Conservation (phyloP, 495 filamentous ascomycete genomes). For the Neurospora sp. region DNA sequence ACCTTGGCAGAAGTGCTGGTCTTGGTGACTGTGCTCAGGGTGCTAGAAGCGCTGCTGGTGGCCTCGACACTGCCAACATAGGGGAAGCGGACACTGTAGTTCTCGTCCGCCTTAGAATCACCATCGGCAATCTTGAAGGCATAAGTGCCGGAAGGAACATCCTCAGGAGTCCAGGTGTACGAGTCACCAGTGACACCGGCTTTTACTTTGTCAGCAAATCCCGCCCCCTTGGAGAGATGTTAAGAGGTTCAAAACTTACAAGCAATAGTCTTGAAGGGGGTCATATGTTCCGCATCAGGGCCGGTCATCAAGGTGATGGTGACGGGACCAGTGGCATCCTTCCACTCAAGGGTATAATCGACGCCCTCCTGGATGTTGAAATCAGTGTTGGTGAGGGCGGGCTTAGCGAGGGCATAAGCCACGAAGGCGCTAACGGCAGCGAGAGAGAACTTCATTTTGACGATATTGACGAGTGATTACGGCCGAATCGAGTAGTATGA, state of each 20-base stretch:
- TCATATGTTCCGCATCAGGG: slow-evolving; percentile 16
- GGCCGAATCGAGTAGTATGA: neutral
- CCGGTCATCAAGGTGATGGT: slow-evolving; percentile 31
- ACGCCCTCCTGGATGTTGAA: slow-evolving; percentile 27
- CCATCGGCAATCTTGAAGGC: slow-evolving; percentile 32
- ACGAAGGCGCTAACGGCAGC: slow-evolving; percentile 26
- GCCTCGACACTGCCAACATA: slow-evolving; percentile 19
- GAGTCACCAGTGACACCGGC: slow-evolving; percentile 19
- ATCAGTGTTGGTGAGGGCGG: slow-evolving; percentile 31
- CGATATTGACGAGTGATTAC: neutral
- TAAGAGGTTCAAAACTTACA: slow-evolving; percentile 12
- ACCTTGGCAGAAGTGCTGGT: slow-evolving; percentile 6
- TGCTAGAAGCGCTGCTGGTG: slow-evolving; percentile 12
- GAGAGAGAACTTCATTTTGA: slow-evolving; percentile 37
- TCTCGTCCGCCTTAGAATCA: slow-evolving; percentile 15
- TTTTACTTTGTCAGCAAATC: slow-evolving; percentile 12
- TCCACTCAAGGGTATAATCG: slow-evolving; percentile 35
- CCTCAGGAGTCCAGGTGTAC: slow-evolving; percentile 26
- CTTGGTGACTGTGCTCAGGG: slow-evolving; percentile 19
- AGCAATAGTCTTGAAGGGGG: slow-evolving; percentile 23
- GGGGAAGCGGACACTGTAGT: slow-evolving; percentile 33
- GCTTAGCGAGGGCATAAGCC: slow-evolving; percentile 26
- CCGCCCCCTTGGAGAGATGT: neutral
- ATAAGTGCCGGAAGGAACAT: slow-evolving; percentile 29
- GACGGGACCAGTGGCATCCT: slow-evolving; percentile 26